Evolutionary conservation across 352 stramenopile species (phyloP).

Genomic region (Globisporangium recalcitrans): DNA sequence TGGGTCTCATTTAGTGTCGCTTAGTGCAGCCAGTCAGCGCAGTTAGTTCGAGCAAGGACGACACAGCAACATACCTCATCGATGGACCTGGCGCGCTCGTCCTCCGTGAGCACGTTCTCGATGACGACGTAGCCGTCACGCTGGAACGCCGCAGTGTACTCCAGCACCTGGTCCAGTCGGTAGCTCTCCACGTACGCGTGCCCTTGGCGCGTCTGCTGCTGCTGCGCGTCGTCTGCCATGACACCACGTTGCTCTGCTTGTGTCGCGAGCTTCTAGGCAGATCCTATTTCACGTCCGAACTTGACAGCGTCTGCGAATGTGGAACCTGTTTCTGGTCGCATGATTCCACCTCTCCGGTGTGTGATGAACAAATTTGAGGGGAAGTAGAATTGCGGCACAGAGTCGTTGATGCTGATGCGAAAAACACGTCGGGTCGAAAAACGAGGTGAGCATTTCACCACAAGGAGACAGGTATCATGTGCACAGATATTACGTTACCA

Average conservation of each 20-base stretch:
- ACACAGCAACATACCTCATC: slow-evolving; percentile 22
- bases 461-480: too few relatives aligned
- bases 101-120: slow-evolving; percentile 29
- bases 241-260: background rate
- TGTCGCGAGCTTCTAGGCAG: background rate
- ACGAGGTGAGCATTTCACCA: too few relatives aligned
- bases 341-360: too few relatives aligned
- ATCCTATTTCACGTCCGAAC: too few relatives aligned
- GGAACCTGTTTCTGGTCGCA: too few relatives aligned
- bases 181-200: slow-evolving; percentile 15
- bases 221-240: slow-evolving; percentile 6
- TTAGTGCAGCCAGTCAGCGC: background rate
- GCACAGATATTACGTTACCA: too few relatives aligned
- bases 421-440: too few relatives aligned
- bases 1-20: background rate
- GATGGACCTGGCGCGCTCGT: slow-evolving; percentile 29
- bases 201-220: background rate
- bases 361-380: too few relatives aligned
- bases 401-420: too few relatives aligned
- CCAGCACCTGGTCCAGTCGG: slow-evolving; percentile 24
- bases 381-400: too few relatives aligned
- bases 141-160: slow-evolving; percentile 33
- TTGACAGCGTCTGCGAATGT: background rate
- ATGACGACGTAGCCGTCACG: slow-evolving; percentile 43
- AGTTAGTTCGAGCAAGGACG: background rate